Conservation (phyloP, 2,329 filamentous ascomycete genomes). For the Orbilia oligospora region DNA sequence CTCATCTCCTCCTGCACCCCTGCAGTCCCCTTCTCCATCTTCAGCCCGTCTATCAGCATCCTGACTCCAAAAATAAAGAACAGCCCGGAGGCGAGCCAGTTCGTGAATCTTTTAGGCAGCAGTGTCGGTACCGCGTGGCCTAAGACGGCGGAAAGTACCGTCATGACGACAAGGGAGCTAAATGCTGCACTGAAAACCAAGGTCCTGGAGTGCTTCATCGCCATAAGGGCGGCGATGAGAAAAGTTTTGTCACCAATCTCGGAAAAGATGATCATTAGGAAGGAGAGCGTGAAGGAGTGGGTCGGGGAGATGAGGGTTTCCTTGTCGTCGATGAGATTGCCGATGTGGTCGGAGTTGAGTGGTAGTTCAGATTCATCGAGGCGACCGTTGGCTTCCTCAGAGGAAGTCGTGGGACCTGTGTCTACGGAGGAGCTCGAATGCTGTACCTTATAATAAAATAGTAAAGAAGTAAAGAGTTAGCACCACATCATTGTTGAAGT, state of each 20-base stretch:
- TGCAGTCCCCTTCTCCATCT: constrained; percentile 94
- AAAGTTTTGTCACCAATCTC: constrained; percentile 99
- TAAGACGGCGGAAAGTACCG: constrained; percentile 89
- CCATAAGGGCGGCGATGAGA: constrained; percentile 96
- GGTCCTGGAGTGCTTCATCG: constrained; percentile 95
- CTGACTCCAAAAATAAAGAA: constrained; percentile 92
- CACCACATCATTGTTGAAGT: constrained; percentile 12
- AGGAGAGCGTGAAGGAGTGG: constrained; percentile 91
- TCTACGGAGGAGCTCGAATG: constrained; percentile 14
- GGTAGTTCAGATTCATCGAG: constrained; percentile 71
- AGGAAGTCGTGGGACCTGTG: constrained; percentile 35
- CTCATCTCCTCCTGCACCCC: constrained; percentile 83
- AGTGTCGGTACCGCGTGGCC: constrained; percentile 92
- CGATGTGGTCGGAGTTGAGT: constrained; percentile 64
- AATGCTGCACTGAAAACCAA: constrained; percentile 97
- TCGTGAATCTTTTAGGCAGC: constrained; percentile 90
- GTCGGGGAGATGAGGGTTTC: constrained; percentile 66
- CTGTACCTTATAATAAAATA: not conserved
- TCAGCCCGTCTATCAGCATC: constrained; percentile 86
- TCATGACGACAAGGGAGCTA: constrained; percentile 92
- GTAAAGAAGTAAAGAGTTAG: not conserved
- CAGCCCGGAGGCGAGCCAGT: constrained; percentile 84
- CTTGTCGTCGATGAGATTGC: constrained; percentile 12
- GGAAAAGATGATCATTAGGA: constrained; percentile 97
- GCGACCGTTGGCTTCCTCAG: constrained; percentile 36